Percentiles rank a stretch among this genome's conserved stretches.
phyloP scores from a whole-genome alignment of 345 rosid species.

The Syzygium jambos region DNA sequence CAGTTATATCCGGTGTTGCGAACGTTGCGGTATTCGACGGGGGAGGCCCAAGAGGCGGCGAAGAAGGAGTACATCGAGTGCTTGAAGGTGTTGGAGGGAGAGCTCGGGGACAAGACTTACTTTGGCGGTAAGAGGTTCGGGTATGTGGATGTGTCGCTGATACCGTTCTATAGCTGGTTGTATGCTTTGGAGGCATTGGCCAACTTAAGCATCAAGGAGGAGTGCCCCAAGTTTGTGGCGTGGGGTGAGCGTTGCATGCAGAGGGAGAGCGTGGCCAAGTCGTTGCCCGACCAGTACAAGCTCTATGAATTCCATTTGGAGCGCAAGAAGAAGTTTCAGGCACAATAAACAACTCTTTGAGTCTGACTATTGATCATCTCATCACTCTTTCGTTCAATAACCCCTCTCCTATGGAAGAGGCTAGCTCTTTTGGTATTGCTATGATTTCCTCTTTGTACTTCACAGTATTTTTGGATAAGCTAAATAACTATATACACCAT shows the following conservation, averaged over 20 bases:
- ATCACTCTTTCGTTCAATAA: neutral
- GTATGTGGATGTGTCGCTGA: constrained; percentile 1
- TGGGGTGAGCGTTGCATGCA: constrained; percentile 18
- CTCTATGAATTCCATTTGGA: neutral
- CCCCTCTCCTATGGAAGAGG: too few species aligned
- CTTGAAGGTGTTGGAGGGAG: constrained; percentile 4
- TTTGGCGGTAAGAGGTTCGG: constrained; percentile 10
- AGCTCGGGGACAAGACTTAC: constrained; percentile 15
- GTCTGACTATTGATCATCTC: too few species aligned
- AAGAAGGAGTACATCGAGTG: constrained; percentile 1
- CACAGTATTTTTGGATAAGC: neutral
- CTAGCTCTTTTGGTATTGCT: neutral
- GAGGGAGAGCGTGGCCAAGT: constrained; percentile 7
- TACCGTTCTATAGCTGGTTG: constrained; percentile 10
- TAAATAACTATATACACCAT: neutral
- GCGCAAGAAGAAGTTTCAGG: neutral
- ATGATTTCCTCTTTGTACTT: neutral
- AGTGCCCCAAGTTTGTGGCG: constrained; percentile 9
- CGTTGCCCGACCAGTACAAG: constrained; percentile 2
- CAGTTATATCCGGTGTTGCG: neutral
- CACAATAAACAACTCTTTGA: neutral
- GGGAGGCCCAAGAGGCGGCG: neutral
- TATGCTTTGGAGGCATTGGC: constrained; percentile 1
- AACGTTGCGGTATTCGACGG: neutral
- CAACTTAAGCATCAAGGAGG: constrained; percentile 1